These are phyloP conservation scores for Lineolata rhizophorae DNA, from an alignment of 495 filamentous ascomycete species.

Conservation along the genomic window DNA sequence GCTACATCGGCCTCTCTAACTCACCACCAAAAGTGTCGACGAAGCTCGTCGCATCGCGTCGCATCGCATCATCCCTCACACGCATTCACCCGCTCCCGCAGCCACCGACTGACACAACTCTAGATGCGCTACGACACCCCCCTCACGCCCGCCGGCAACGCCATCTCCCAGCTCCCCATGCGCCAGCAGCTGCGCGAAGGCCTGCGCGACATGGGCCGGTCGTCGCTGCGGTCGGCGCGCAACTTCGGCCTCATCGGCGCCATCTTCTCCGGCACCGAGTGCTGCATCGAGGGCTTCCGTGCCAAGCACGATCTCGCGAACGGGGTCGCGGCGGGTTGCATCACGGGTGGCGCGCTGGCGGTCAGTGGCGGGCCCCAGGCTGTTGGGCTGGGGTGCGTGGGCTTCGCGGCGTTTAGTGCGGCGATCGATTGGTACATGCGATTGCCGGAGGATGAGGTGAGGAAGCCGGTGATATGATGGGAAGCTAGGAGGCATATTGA, in stretches of 20 bases:
- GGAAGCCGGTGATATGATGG: slow-evolving; percentile 1
- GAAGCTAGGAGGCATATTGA: too few relatives aligned
- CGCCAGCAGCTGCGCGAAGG: slow-evolving; percentile 60
- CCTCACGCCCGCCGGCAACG: slow-evolving; percentile 24
- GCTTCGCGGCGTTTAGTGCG: slow-evolving; percentile 86
- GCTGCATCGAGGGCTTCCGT: slow-evolving; percentile 74
- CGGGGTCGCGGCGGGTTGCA: slow-evolving; percentile 67
- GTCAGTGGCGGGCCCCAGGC: slow-evolving; percentile 77
- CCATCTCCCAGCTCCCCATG: slow-evolving; percentile 34
- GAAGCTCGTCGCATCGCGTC: too few relatives aligned
- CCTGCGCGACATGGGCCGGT: slow-evolving; percentile 81
- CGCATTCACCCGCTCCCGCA: not conserved
- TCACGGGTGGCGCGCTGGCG: slow-evolving; percentile 76
- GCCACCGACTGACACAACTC: slow-evolving; percentile 1
- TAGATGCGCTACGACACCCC: slow-evolving; percentile 88
- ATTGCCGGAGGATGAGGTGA: slow-evolving; percentile 21
- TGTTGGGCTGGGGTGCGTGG: slow-evolving; percentile 69
- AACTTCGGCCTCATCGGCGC: slow-evolving; percentile 88
- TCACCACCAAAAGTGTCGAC: too few relatives aligned
- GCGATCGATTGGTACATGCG: slow-evolving; percentile 89
- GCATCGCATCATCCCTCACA: too few relatives aligned
- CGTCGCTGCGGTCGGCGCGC: slow-evolving; percentile 69
- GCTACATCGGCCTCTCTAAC: slow-evolving; percentile 10
- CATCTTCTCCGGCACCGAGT: slow-evolving; percentile 81
- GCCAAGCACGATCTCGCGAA: slow-evolving; percentile 90